Evolutionary conservation across 2,329 filamentous ascomycete genomes (phyloP).

Genomic region (Colletotrichum musae): DNA sequence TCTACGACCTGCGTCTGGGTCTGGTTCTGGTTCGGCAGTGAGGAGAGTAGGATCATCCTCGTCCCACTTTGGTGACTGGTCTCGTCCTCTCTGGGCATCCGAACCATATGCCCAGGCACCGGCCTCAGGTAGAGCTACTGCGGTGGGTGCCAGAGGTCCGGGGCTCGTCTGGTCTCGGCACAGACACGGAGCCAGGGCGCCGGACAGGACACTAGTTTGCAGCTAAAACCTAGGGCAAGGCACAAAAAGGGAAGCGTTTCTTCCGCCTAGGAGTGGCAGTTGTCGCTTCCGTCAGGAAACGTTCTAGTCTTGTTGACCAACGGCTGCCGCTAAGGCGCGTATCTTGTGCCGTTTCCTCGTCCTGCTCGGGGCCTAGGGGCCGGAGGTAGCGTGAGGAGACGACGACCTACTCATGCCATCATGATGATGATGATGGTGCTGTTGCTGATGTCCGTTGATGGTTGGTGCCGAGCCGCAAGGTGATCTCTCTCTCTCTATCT

Average conservation of each 20-base stretch:
- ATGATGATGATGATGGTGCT: slow-evolving; percentile 7
- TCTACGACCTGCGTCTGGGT: neutral
- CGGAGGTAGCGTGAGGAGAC: neutral
- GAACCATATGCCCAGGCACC: slow-evolving; percentile 35
- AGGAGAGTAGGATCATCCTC: slow-evolving; percentile 23
- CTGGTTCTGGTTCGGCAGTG: too few relatives aligned
- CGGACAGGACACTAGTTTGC: slow-evolving; percentile 35
- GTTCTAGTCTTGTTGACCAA: slow-evolving; percentile 19
- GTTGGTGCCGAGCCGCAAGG: slow-evolving; percentile 10
- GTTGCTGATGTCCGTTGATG: neutral
- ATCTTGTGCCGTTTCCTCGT: neutral
- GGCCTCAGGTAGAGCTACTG: slow-evolving; percentile 28
- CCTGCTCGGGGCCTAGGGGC: neutral
- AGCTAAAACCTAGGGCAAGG: slow-evolving; percentile 31
- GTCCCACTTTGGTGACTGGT: slow-evolving; percentile 12
- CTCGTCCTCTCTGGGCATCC: slow-evolving; percentile 22
- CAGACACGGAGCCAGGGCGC: slow-evolving; percentile 31
- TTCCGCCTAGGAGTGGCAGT: slow-evolving; percentile 12
- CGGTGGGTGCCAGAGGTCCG: slow-evolving; percentile 28
- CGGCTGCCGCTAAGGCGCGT: slow-evolving; percentile 3
- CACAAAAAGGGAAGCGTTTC: slow-evolving; percentile 6
- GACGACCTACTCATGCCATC: neutral
- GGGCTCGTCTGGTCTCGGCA: slow-evolving; percentile 39
- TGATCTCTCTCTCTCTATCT: neutral
- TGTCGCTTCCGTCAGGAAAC: slow-evolving; percentile 1